A percentile compares a stretch with the other conserved stretches of the same genome.
These are phyloP conservation scores for Neurospora sp. DNA, from an alignment of 495 filamentous ascomycete genomes.

Conservation along the genomic window DNA sequence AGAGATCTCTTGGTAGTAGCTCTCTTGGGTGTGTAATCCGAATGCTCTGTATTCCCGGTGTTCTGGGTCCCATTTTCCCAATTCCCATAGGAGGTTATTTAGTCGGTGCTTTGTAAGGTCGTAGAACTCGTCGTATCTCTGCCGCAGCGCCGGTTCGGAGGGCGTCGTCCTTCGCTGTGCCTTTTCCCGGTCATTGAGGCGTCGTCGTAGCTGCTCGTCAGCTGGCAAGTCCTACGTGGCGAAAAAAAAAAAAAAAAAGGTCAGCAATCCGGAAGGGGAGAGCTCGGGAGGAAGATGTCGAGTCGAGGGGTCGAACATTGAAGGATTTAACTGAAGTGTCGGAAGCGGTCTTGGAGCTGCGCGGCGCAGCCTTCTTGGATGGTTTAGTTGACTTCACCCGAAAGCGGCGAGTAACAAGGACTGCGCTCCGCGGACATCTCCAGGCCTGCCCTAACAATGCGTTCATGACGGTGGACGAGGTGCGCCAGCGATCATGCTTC, in stretches of 20 bases:
- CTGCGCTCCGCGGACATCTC: conserved; percentile 9
- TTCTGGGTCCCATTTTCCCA: conserved; percentile 6
- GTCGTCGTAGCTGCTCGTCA: not conserved
- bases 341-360: not conserved
- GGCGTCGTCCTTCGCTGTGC: not conserved
- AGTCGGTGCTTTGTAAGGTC: conserved; percentile 15
- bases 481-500: conserved; percentile 14
- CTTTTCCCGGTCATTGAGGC: not conserved
- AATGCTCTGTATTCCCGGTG: conserved; percentile 22
- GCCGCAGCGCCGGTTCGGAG: not conserved
- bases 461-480: conserved; percentile 18
- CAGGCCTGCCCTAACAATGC: conserved; percentile 12
- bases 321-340: not conserved
- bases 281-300: too few relatives aligned
- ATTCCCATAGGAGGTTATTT: conserved; percentile 1
- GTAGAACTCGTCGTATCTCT: conserved; percentile 21
- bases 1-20: conserved; percentile 23
- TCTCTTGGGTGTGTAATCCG: conserved; percentile 16
- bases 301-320: not conserved
- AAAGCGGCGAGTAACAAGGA: conserved; percentile 4
- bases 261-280: not conserved
- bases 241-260: not conserved
- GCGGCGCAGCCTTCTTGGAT: not conserved
- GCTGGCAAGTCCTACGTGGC: not conserved
- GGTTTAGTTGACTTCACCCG: conserved; percentile 1